Conservation (phyloP, 139 green algal genomes). For the Coelastrella sp. region DNA sequence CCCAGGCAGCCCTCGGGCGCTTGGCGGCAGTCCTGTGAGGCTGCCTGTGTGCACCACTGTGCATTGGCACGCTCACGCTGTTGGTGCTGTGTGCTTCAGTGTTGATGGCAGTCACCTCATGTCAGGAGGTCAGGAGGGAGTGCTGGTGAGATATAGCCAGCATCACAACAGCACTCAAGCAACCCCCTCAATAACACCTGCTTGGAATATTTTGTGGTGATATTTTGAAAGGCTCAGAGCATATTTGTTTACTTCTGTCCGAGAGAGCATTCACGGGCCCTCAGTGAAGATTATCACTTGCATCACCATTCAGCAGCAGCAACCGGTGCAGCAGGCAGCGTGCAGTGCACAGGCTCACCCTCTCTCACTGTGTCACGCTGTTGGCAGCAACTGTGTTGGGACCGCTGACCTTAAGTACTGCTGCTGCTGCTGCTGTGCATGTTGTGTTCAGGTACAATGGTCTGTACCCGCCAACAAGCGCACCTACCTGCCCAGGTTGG, state of each 20-base stretch:
- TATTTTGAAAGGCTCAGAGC: too few species aligned
- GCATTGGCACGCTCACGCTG: conserved; percentile 90
- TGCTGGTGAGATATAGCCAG: conserved; percentile 65
- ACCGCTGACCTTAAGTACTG: not conserved
- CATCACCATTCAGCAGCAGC: too few species aligned
- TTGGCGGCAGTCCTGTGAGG: not conserved
- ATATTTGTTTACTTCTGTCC: too few species aligned
- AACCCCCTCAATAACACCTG: too few species aligned
- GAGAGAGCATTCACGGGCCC: too few species aligned
- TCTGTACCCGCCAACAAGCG: conserved; percentile 58
- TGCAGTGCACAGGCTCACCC: too few species aligned
- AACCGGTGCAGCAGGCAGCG: too few species aligned
- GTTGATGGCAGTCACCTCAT: conserved; percentile 81
- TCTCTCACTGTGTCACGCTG: not conserved
- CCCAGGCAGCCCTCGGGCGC: too few species aligned
- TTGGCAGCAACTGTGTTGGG: not conserved
- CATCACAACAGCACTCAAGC: too few species aligned
- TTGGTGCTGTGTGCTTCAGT: conserved; percentile 81
- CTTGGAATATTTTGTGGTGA: too few species aligned
- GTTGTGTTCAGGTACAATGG: conserved; percentile 74
- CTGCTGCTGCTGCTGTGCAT: conserved; percentile 15
- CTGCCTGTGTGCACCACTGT: conserved; percentile 65
- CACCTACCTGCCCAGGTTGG: conserved; percentile 72
- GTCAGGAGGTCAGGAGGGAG: conserved; percentile 85
- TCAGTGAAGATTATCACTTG: too few species aligned